Conservation (phyloP, 768 basidiomycete species). For the Lactarius quietus region DNA sequence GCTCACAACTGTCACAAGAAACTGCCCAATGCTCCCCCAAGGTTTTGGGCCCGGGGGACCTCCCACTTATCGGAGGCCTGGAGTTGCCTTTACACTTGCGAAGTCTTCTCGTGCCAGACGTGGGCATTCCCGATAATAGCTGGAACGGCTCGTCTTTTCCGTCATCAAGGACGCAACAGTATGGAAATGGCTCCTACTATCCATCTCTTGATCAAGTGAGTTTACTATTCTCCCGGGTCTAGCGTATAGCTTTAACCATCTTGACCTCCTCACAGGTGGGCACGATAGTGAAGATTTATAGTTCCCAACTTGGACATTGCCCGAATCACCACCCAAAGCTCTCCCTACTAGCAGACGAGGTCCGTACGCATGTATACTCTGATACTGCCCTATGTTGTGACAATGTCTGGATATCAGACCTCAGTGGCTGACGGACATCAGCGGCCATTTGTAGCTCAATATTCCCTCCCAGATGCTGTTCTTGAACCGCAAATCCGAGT, state of each 20-base stretch:
- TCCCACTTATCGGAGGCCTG: too few relatives aligned
- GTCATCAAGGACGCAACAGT: too few relatives aligned
- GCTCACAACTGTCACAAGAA: background rate
- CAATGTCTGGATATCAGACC: background rate
- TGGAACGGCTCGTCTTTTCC: background rate
- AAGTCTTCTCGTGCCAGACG: background rate
- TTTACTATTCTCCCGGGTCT: background rate
- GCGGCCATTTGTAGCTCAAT: background rate
- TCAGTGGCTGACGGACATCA: background rate
- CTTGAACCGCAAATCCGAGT: background rate
- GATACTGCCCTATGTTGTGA: background rate
- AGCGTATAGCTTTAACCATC: background rate
- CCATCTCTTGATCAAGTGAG: background rate
- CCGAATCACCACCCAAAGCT: background rate
- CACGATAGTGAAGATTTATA: background rate
- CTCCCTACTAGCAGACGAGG: background rate
- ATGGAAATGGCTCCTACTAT: too few relatives aligned
- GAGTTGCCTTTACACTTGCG: background rate
- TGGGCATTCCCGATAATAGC: background rate
- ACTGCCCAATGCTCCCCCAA: background rate
- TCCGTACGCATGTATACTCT: background rate
- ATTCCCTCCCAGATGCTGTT: background rate
- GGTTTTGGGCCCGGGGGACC: background rate
- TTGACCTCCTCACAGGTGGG: background rate
- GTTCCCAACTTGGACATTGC: background rate